phyloP scores from a whole-genome alignment of 164 flowering plant species.

The Stephania japonica region DNA sequence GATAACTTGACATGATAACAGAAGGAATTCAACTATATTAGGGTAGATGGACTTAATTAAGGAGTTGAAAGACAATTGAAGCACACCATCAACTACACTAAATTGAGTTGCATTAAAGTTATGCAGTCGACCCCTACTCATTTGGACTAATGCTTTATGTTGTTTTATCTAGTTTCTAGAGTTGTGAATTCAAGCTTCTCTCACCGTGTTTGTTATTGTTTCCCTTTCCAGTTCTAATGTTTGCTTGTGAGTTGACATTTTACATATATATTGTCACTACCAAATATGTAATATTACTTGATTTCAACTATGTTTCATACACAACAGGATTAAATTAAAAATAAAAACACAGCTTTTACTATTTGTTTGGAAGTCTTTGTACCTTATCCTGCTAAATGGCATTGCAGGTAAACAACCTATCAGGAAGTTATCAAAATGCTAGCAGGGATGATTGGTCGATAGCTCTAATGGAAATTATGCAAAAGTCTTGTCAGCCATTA shows the following conservation, averaged over 20 bases:
- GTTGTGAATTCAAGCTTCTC: background rate
- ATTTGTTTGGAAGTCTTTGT: background rate
- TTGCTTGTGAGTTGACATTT: background rate
- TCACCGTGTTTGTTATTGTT: background rate
- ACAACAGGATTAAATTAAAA: background rate
- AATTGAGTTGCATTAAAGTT: too few species aligned
- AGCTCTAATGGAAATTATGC: conserved; percentile 37
- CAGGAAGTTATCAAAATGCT: conserved; percentile 23
- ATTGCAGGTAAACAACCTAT: conserved; percentile 55
- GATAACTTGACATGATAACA: too few species aligned
- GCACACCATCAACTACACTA: too few species aligned
- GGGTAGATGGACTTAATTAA: too few species aligned
- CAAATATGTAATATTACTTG: background rate
- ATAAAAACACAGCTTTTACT: background rate
- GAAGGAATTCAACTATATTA: too few species aligned
- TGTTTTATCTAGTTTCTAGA: too few species aligned
- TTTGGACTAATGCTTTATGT: too few species aligned
- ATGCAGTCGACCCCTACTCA: too few species aligned
- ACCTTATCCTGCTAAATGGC: conserved; percentile 7
- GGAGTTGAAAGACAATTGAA: too few species aligned
- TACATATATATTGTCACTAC: background rate
- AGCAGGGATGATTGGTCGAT: conserved; percentile 31
- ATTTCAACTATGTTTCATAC: background rate
- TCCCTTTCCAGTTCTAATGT: background rate
- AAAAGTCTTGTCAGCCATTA: conserved; percentile 35